Percentiles rank a stretch among this genome's conserved stretches.
phyloP scores from a whole-genome alignment of 768 basidiomycete genomes.

The Russula vinacea region DNA sequence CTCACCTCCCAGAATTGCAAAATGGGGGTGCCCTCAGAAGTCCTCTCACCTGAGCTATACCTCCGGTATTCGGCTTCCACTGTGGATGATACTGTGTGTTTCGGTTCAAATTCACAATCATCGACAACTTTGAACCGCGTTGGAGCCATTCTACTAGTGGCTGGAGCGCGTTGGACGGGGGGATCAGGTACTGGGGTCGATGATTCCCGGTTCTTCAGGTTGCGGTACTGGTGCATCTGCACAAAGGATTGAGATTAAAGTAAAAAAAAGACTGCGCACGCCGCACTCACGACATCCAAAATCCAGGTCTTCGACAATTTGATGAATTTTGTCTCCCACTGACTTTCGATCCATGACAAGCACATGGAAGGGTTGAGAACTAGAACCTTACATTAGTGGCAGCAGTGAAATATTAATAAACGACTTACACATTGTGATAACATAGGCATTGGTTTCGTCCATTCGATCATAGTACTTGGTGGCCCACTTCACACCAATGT shows the following conservation, averaged over 20 bases:
- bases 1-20: neutral
- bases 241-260: neutral
- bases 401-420: too few relatives aligned
- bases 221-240: neutral
- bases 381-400: neutral
- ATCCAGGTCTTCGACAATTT: neutral
- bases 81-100: neutral
- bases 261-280: too few relatives aligned
- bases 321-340: neutral
- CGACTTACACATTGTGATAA: constrained; percentile 2
- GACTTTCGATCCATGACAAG: neutral
- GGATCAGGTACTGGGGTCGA: too few relatives aligned
- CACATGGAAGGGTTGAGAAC: constrained; percentile 1
- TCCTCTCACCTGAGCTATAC: neutral
- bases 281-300: neutral
- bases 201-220: too few relatives aligned
- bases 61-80: neutral
- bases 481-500: too few relatives aligned
- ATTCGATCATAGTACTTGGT: too few relatives aligned
- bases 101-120: neutral
- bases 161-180: too few relatives aligned
- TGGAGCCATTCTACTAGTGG: neutral
- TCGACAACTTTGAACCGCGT: neutral
- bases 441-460: neutral
- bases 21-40: neutral